Evolutionary conservation across 2,329 filamentous ascomycete species (phyloP), one percentile per base, ranked within the genome.

Genomic region (Aspergillus texensis): DNA sequence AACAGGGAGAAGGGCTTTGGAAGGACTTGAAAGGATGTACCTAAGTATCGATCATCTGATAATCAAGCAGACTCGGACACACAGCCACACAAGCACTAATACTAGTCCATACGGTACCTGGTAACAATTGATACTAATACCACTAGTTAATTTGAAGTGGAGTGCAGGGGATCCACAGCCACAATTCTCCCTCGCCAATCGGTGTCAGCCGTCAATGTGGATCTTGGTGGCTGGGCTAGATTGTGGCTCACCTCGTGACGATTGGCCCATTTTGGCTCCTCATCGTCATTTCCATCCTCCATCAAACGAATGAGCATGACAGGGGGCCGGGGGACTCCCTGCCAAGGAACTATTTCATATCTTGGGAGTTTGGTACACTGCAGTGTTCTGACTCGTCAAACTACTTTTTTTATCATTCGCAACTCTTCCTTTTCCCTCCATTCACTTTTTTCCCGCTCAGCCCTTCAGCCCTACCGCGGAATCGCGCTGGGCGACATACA

Each of bases 401-500:
- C 32, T 34, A 34, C 32, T 11, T 11, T 34, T 48, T 48, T 26
- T 26, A 6, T 12, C 32, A 16, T 48, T 48, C 48, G 24, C 30
- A 58, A 58, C n/a, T 45, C 32, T 26, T 16, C 19, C 21, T 56
- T 36, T 32, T 48, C 10, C 41, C 48, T 34, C 32, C 36, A 24
- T 10, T 57, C 26, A 41, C 28, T 16, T 34, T 28, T 45, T 14
- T 58, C 11, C 21, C 48, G 16, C 36, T 48, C 28, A 48, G 41
- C 50, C 50, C 50, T 53, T 34, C 43, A 32, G 41, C 46, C 57
- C 45, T n/a, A 46, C 46, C 53, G 19, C 32, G 36, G 43, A 48
- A 32, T 53, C n/a, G 14, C n/a, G 14, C 52, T 39, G 52, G n/a
- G 52, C 21, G n/a, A 28, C 30, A 26, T 36, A 14, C 24, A 12